Conservation (phyloP, 192 early-diverging fungal genomes). For the Spizellomyces sp. region DNA sequence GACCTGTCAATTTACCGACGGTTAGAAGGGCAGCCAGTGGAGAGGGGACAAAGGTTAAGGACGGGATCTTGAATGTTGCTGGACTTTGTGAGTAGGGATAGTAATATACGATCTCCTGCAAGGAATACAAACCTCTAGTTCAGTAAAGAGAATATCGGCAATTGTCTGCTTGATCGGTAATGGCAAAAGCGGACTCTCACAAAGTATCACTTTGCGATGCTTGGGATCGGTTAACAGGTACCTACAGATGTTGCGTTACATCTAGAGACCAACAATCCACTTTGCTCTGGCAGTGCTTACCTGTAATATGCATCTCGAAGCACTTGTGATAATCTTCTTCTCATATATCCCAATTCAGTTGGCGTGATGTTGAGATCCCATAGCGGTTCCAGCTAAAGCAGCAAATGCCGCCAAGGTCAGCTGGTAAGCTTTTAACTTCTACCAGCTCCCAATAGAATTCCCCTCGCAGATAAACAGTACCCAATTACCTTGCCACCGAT, state of each 20-base stretch:
- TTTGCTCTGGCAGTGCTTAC: conserved; percentile 2
- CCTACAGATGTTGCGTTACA: conserved; percentile 25
- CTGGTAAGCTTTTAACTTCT: background rate
- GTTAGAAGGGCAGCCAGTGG: conserved; percentile 75
- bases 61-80: conserved; percentile 59
- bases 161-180: conserved; percentile 67
- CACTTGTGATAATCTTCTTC: background rate
- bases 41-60: conserved; percentile 73
- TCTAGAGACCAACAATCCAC: background rate
- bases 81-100: background rate
- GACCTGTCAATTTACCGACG: conserved; percentile 72
- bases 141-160: conserved; percentile 72
- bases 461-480: background rate
- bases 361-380: conserved; percentile 9
- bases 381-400: conserved; percentile 16
- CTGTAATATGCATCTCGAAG: conserved; percentile 15
- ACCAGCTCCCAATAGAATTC: background rate
- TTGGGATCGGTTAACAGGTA: conserved; percentile 82
- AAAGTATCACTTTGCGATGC: conserved; percentile 79
- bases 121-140: conserved; percentile 59
- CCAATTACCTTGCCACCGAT: conserved; percentile 30
- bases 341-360: background rate
- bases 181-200: conserved; percentile 75
- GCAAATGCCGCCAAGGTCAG: background rate
- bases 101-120: too few relatives aligned